A percentile compares a stretch with the other conserved stretches of the same genome.
These are phyloP conservation scores for Talaromyces ruber DNA, from an alignment of 495 filamentous ascomycete genomes.

Conservation along the genomic window DNA sequence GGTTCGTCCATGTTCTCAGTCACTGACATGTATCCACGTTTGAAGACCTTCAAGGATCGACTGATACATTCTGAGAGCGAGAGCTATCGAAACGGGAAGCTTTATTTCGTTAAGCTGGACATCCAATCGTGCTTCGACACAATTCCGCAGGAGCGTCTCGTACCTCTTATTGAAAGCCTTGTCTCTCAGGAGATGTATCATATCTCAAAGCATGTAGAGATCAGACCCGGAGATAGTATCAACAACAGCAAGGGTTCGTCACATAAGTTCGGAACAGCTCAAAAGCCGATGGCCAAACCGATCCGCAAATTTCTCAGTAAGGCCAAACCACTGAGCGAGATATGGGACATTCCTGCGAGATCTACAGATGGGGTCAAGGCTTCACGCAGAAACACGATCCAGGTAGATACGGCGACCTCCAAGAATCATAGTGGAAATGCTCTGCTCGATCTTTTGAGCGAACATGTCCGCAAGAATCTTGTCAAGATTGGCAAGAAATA, in stretches of 20 bases:
- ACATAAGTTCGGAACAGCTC: conserved; percentile 1
- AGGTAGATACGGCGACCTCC: conserved; percentile 54
- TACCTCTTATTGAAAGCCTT: conserved; percentile 56
- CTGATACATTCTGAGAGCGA: conserved; percentile 17
- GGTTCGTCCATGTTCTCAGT: conserved; percentile 75
- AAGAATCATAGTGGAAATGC: conserved; percentile 43
- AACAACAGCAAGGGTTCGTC: conserved; percentile 9
- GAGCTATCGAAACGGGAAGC: conserved; percentile 12
- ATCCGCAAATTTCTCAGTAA: conserved; percentile 56
- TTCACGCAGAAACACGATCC: conserved; percentile 56
- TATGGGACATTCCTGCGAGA: conserved; percentile 44
- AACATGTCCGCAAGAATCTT: conserved; percentile 75
- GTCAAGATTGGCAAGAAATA: conserved; percentile 85
- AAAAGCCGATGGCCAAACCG: conserved; percentile 27
- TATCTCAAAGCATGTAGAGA: conserved; percentile 66
- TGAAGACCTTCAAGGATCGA: conserved; percentile 57
- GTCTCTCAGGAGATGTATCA: conserved; percentile 59
- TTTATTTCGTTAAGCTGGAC: conserved; percentile 90
- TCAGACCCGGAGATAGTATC: conserved; percentile 32
- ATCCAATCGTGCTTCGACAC: conserved; percentile 91
- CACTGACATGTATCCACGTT: conserved; percentile 67
- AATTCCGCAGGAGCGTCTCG: conserved; percentile 72
- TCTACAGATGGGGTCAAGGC: conserved; percentile 33
- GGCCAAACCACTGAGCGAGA: conserved; percentile 43
- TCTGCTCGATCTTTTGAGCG: conserved; percentile 60